These are phyloP conservation scores for Blepharisma undulans DNA, from an alignment of 169 alveolate genomes.

Conservation along the genomic window DNA sequence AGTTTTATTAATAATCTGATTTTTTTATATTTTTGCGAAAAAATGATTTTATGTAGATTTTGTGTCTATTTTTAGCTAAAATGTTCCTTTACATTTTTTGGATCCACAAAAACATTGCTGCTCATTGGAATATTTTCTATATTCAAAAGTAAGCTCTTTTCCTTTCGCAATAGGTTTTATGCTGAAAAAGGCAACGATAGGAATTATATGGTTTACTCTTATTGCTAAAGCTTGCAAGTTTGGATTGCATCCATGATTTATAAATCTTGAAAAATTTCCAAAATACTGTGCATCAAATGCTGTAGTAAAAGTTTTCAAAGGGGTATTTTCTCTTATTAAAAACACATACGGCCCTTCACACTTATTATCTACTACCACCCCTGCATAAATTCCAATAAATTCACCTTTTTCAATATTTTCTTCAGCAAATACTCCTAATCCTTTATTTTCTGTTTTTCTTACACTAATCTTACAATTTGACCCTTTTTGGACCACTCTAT, in stretches of 20 bases:
- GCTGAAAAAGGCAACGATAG: conserved; percentile 16
- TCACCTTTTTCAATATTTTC: conserved; percentile 19
- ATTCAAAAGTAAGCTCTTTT: conserved; percentile 35
- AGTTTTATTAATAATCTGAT: background rate
- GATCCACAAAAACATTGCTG: conserved; percentile 13
- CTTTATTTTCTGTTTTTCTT: background rate
- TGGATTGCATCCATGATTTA: conserved; percentile 42
- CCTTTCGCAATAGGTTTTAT: background rate
- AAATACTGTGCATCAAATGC: conserved; percentile 14
- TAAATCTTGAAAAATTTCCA: conserved; percentile 27
- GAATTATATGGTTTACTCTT: conserved; percentile 22
- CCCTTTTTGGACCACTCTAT: background rate
- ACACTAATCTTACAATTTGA: background rate
- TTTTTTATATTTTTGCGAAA: too few relatives aligned
- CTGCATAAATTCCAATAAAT: conserved; percentile 11
- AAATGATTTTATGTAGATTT: too few relatives aligned
- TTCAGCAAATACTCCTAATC: conserved; percentile 31
- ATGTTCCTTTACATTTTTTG: conserved; percentile 5
- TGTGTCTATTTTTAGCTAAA: background rate
- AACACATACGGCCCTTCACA: conserved; percentile 19
- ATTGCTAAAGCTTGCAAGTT: conserved; percentile 13
- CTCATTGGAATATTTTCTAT: background rate
- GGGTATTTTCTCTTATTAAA: conserved; percentile 1
- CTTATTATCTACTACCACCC: background rate
- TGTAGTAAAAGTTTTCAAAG: background rate